A percentile compares a stretch with the other conserved stretches of the same genome.
These are phyloP conservation scores for Cordyceps javanica DNA, from an alignment of 2,329 filamentous ascomycete genomes.

Conservation along the genomic window DNA sequence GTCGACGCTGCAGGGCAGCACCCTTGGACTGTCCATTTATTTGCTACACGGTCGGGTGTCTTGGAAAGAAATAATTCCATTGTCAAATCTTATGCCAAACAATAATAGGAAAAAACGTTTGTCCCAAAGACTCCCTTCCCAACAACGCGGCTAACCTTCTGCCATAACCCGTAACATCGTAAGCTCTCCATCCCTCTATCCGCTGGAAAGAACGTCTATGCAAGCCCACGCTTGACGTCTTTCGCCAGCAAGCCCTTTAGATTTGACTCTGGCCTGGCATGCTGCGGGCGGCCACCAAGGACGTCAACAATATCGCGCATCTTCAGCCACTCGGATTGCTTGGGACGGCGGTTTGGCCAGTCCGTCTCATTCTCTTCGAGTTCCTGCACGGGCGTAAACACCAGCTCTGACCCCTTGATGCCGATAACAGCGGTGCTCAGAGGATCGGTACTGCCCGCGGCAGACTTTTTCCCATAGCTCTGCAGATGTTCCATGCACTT, in stretches of 20 bases:
- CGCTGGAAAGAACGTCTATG: not conserved
- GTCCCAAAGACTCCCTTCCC: slow-evolving; percentile 3
- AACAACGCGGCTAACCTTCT: not conserved
- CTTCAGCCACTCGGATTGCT: slow-evolving; percentile 75
- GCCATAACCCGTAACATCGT: slow-evolving; percentile 2
- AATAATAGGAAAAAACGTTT: not conserved
- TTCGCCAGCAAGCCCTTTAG: slow-evolving; percentile 51
- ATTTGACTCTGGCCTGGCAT: slow-evolving; percentile 42
- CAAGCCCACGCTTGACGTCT: slow-evolving; percentile 51
- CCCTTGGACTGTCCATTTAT: not conserved
- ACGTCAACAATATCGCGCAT: slow-evolving; percentile 80
- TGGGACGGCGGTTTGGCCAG: slow-evolving; percentile 84
- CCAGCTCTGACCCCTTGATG: slow-evolving; percentile 81
- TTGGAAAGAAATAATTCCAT: not conserved
- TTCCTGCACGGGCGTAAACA: slow-evolving; percentile 76
- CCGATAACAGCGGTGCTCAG: slow-evolving; percentile 79
- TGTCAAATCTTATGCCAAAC: not conserved
- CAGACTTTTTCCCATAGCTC: slow-evolving; percentile 56
- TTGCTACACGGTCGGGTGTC: not conserved
- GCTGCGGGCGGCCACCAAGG: slow-evolving; percentile 63
- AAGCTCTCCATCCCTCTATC: not conserved
- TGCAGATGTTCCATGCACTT: slow-evolving; percentile 93
- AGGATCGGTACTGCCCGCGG: slow-evolving; percentile 43
- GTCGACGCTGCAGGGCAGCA: not conserved
- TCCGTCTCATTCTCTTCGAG: slow-evolving; percentile 84